Conservation (phyloP, 1,284 basidiomycete genomes). For the Rhodotorula sp. region DNA sequence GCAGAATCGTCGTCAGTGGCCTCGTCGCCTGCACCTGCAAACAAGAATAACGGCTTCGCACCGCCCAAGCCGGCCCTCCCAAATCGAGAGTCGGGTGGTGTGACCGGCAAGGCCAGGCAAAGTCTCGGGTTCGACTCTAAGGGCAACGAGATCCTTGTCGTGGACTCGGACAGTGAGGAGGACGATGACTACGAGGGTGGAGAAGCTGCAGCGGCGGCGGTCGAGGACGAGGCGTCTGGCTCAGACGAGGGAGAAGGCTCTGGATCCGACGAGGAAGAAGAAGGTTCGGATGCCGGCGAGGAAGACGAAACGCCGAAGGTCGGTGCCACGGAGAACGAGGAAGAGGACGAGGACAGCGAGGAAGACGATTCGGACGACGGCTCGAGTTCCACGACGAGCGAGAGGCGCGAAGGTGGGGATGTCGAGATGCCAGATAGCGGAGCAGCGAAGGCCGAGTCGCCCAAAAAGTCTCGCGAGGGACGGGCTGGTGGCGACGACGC, state of each 20-base stretch:
- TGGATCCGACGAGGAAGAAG: background rate
- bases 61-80: background rate
- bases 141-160: constrained; percentile 15
- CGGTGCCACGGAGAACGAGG: constrained; percentile 5
- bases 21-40: background rate
- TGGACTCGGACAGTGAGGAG: constrained; percentile 8
- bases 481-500: background rate
- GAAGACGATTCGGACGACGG: constrained; percentile 31
- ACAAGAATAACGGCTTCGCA: background rate
- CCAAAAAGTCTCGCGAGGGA: constrained; percentile 6
- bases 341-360: constrained; percentile 14
- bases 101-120: background rate
- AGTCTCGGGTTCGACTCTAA: constrained; percentile 1
- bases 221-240: background rate
- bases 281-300: background rate
- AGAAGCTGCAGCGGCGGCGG: too few species aligned
- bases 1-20: background rate
- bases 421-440: constrained; percentile 21
- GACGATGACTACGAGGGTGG: background rate
- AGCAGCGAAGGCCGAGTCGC: constrained; percentile 4
- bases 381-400: constrained; percentile 21
- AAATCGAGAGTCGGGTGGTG: background rate
- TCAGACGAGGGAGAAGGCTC: background rate
- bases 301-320: background rate
- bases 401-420: constrained; percentile 14